These are phyloP conservation scores for Xylariaceae sp. DNA, from an alignment of 2,329 filamentous ascomycete species.

Conservation along the genomic window DNA sequence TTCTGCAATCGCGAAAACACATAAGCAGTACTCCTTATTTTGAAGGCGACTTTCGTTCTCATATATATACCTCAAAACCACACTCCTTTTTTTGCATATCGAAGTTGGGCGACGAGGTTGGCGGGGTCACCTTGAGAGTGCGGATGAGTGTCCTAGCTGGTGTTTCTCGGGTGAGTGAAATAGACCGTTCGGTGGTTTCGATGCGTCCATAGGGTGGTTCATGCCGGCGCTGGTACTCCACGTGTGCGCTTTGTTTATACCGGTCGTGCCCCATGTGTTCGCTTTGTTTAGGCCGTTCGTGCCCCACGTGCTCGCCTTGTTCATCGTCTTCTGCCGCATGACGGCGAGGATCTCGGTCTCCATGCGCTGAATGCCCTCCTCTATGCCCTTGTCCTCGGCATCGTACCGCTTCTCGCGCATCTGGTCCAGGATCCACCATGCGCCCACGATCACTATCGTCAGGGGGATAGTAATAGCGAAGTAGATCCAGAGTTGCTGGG, in stretches of 20 bases:
- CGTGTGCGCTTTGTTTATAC: conserved; percentile 49
- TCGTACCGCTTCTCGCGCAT: conserved; percentile 44
- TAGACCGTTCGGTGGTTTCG: conserved; percentile 1
- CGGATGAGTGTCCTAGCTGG: not conserved
- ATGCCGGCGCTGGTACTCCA: conserved; percentile 38
- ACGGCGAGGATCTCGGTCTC: conserved; percentile 52
- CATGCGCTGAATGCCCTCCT: conserved; percentile 51
- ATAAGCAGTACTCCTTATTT: no score
- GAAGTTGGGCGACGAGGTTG: no score
- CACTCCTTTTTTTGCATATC: no score
- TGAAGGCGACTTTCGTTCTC: no score
- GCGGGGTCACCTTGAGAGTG: no score
- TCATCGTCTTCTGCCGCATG: conserved; percentile 52
- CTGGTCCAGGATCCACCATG: conserved; percentile 51
- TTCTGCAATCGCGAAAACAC: no score
- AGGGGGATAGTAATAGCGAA: conserved; percentile 56
- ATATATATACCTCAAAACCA: no score
- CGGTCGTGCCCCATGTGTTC: conserved; percentile 37
- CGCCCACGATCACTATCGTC: conserved; percentile 48
- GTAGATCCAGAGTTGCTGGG: conserved; percentile 55
- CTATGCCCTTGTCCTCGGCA: conserved; percentile 46
- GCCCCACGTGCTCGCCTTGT: conserved; percentile 50
- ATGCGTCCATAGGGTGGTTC: not conserved
- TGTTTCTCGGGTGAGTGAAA: conserved; percentile 11
- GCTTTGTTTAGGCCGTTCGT: conserved; percentile 20